Evolutionary conservation across 2,329 filamentous ascomycete species (phyloP).

Genomic region (Talaromyces verruculosus): DNA sequence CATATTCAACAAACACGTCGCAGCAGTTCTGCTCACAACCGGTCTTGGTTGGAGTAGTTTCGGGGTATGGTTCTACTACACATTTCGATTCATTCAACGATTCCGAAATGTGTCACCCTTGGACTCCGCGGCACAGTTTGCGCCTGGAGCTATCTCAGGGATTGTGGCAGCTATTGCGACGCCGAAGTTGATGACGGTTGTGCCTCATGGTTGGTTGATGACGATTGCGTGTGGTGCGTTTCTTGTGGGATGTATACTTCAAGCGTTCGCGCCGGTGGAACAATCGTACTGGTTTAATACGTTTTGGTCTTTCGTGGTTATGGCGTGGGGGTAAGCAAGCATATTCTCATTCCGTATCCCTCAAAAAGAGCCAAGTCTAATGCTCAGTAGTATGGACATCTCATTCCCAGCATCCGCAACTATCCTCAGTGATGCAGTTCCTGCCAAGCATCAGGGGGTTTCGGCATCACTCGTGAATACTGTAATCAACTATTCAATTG

Average conservation of each 20-base stretch:
- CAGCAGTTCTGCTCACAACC: constrained; percentile 43
- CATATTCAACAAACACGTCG: constrained; percentile 25
- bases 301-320: constrained; percentile 27
- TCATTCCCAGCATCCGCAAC: constrained; percentile 62
- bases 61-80: constrained; percentile 45
- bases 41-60: constrained; percentile 44
- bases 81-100: constrained; percentile 36
- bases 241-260: constrained; percentile 35
- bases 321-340: constrained; percentile 17
- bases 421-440: constrained; percentile 57
- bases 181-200: constrained; percentile 28
- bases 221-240: constrained; percentile 32
- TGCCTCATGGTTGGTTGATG: constrained; percentile 31
- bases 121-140: constrained; percentile 33
- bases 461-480: constrained; percentile 61
- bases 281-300: constrained; percentile 43
- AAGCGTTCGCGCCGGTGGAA: constrained; percentile 39
- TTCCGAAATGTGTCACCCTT: constrained; percentile 30
- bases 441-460: constrained; percentile 52
- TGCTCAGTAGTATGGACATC: constrained; percentile 52
- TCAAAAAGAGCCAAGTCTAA: not conserved
- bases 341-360: not conserved
- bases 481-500: constrained; percentile 66
- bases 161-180: constrained; percentile 34
- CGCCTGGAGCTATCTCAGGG: constrained; percentile 33